phyloP scores from a whole-genome alignment of 2,329 filamentous ascomycete genomes.

The Byssothecium circinans region DNA sequence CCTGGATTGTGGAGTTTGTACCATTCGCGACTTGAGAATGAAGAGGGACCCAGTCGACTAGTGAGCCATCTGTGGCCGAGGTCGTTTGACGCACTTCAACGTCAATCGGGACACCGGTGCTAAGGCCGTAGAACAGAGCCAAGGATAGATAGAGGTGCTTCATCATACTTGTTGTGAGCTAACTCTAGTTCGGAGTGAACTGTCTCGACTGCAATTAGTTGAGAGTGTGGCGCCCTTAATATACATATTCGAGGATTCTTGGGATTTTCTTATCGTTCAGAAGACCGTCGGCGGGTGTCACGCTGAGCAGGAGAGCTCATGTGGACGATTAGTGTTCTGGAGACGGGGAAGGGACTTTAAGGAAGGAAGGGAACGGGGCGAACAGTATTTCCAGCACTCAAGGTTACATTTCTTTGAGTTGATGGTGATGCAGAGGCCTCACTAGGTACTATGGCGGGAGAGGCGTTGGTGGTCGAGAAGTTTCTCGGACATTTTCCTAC shows the following conservation, averaged over 20 bases:
- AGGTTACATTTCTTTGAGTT: background rate
- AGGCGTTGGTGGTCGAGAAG: background rate
- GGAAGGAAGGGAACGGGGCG: background rate
- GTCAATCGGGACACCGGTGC: slow-evolving; percentile 2
- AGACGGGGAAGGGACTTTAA: no score
- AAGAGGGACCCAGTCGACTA: slow-evolving; percentile 15
- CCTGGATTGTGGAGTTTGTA: background rate
- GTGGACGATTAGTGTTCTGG: no score
- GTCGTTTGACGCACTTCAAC: slow-evolving; percentile 13
- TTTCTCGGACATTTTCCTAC: background rate
- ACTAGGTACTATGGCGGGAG: background rate
- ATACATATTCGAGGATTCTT: slow-evolving; percentile 4
- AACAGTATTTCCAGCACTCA: background rate
- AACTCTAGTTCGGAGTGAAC: background rate
- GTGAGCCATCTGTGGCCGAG: slow-evolving; percentile 6
- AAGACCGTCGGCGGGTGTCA: background rate
- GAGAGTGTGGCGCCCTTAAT: slow-evolving; percentile 4
- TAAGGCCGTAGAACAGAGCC: slow-evolving; percentile 1
- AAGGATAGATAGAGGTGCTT: slow-evolving; percentile 4
- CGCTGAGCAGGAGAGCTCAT: background rate
- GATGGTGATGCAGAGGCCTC: background rate
- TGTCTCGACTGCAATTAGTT: background rate
- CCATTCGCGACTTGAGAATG: slow-evolving; percentile 11
- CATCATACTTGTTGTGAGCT: slow-evolving; percentile 1
- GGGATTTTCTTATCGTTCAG: background rate